phyloP scores from a whole-genome alignment of 2,329 filamentous ascomycete species.

The Ophiostoma ips region DNA sequence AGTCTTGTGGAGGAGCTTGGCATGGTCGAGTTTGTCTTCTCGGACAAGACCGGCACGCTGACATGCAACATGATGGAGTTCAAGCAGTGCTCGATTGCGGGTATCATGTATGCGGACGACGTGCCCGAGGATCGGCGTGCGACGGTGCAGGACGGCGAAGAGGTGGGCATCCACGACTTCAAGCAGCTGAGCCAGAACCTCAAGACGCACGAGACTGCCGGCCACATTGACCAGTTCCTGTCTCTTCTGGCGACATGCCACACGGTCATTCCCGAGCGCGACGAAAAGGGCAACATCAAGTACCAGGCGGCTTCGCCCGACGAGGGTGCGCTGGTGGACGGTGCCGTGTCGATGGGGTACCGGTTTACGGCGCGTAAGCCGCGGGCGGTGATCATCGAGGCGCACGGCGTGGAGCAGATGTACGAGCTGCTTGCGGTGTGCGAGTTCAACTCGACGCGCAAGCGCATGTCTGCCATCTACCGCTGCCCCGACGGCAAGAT shows the following conservation, averaged over 20 bases:
- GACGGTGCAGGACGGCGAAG: slow-evolving; percentile 60
- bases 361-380: slow-evolving; percentile 85
- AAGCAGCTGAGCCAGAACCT: slow-evolving; percentile 59
- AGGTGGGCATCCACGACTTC: slow-evolving; percentile 75
- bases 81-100: slow-evolving; percentile 83
- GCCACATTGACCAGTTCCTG: slow-evolving; percentile 64
- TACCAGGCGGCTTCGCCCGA: slow-evolving; percentile 97
- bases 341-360: slow-evolving; percentile 74
- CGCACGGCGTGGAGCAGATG: slow-evolving; percentile 57
- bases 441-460: slow-evolving; percentile 95
- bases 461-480: slow-evolving; percentile 96
- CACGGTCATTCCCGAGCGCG: slow-evolving; percentile 88
- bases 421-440: slow-evolving; percentile 94
- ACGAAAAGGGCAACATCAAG: slow-evolving; percentile 73
- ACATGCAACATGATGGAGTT: slow-evolving; percentile 98
- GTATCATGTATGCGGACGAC: slow-evolving; percentile 85
- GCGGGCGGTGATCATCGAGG: slow-evolving; percentile 69
- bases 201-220: slow-evolving; percentile 34
- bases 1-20: slow-evolving; percentile 93
- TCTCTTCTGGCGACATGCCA: slow-evolving; percentile 81
- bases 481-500: slow-evolving; percentile 93
- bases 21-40: slow-evolving; percentile 98
- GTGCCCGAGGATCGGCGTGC: slow-evolving; percentile 82
- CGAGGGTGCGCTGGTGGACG: slow-evolving; percentile 91
- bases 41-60: slow-evolving; percentile 80